Evolutionary conservation across 2,329 filamentous ascomycete species (phyloP).

Genomic region (Colletotrichum sp.): DNA sequence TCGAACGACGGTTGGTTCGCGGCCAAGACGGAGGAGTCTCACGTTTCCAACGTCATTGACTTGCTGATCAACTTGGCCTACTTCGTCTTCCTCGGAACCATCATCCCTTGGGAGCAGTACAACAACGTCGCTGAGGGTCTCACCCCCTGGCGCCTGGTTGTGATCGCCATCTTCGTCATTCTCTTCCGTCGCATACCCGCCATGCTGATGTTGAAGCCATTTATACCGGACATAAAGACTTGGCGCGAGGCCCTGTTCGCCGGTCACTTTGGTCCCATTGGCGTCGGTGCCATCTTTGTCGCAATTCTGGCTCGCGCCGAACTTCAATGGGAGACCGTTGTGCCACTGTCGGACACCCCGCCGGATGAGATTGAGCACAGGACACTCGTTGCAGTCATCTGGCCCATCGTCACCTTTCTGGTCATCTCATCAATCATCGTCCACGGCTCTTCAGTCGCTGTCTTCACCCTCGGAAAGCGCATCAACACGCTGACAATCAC

Average conservation of each 20-base stretch:
- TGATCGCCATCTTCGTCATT: constrained; percentile 91
- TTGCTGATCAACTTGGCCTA: constrained; percentile 95
- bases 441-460: constrained; percentile 96
- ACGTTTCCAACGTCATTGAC: constrained; percentile 99
- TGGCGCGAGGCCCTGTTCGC: constrained; percentile 98
- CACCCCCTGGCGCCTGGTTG: constrained; percentile 87
- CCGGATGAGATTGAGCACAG: constrained; percentile 61
- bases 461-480: constrained; percentile 95
- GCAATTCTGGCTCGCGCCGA: constrained; percentile 94
- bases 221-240: constrained; percentile 97
- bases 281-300: constrained; percentile 95
- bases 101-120: constrained; percentile 94
- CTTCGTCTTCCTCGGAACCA: constrained; percentile 96
- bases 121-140: constrained; percentile 78
- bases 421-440: constrained; percentile 94
- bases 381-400: constrained; percentile 82
- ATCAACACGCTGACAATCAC: constrained; percentile 97
- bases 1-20: constrained; percentile 99
- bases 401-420: constrained; percentile 94
- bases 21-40: constrained; percentile 96
- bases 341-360: constrained; percentile 72
- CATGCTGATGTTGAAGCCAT: constrained; percentile 88
- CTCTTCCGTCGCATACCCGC: constrained; percentile 95
- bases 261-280: constrained; percentile 96
- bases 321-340: constrained; percentile 76